Evolutionary conservation across 768 basidiomycete genomes (phyloP).

Genomic region (Lactifluus subvellereus): DNA sequence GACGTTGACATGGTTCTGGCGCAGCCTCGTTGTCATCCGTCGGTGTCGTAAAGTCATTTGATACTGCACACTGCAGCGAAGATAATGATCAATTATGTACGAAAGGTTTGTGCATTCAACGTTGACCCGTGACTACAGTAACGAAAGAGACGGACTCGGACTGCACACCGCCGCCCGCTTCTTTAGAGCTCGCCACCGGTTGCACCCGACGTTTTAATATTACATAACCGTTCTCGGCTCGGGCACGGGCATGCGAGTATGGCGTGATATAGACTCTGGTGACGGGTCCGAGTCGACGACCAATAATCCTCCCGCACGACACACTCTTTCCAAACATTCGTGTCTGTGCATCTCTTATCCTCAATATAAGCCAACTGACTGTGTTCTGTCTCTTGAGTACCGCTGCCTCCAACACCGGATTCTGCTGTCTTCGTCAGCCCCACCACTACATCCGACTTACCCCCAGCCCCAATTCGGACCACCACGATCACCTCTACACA

Average conservation of each 20-base stretch:
- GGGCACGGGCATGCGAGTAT: too few relatives aligned
- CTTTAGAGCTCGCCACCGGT: neutral
- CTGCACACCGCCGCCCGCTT: neutral
- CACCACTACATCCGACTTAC: slow-evolving; percentile 8
- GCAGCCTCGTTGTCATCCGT: neutral
- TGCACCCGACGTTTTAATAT: neutral
- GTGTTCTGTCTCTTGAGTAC: neutral
- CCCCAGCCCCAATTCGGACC: neutral
- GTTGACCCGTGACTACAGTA: neutral
- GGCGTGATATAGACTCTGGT: neutral
- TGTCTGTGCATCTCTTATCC: neutral
- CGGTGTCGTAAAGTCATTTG: neutral
- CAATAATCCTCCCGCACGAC: neutral
- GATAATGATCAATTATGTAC: neutral
- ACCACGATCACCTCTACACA: neutral
- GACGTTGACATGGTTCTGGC: neutral
- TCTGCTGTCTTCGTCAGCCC: neutral
- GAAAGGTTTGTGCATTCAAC: neutral
- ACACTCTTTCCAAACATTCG: neutral
- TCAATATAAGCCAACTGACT: neutral
- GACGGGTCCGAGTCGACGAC: neutral
- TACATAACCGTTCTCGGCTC: neutral
- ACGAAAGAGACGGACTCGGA: neutral
- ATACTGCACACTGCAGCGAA: neutral
- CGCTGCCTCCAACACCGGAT: neutral